A percentile compares a stretch with the other conserved stretches of the same genome.
Conservation (phyloP, 2,329 filamentous ascomycete species). For the Sporothrix protearum region DNA sequence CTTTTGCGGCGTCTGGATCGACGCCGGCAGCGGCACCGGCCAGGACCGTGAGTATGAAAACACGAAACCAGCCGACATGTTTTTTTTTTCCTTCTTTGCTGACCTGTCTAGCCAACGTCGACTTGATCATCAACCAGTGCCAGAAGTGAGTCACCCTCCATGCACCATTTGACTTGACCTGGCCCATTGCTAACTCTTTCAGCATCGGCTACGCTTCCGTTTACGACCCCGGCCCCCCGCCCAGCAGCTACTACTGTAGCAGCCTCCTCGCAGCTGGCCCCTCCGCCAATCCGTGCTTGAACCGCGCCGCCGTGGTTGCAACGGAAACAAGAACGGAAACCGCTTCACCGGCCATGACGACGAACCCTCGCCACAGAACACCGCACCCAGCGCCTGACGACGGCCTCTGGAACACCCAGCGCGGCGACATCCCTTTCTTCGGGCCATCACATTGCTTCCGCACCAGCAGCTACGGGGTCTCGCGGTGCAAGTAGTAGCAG, state of each 20-base stretch:
- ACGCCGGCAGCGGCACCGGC: slow-evolving; percentile 28
- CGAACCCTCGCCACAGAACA: background rate
- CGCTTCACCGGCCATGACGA: background rate
- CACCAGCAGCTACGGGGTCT: background rate
- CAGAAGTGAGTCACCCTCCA: slow-evolving; percentile 42
- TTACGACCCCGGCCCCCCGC: slow-evolving; percentile 39
- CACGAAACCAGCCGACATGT: background rate
- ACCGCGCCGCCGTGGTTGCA: background rate
- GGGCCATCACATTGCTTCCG: background rate
- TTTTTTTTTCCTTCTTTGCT: background rate
- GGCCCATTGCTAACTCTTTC: background rate
- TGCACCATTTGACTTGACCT: too few relatives aligned
- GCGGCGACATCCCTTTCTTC: background rate
- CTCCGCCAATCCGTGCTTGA: slow-evolving; percentile 15
- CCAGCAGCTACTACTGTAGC: slow-evolving; percentile 32
- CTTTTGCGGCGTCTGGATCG: slow-evolving; percentile 47
- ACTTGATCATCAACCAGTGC: slow-evolving; percentile 50
- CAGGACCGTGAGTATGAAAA: slow-evolving; percentile 45
- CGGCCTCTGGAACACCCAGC: background rate
- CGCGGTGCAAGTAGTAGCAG: background rate
- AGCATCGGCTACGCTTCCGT: slow-evolving; percentile 36
- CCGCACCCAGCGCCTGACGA: background rate
- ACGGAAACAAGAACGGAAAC: background rate
- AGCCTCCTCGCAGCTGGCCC: slow-evolving; percentile 21
- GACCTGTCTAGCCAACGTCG: slow-evolving; percentile 45